phyloP scores from a whole-genome alignment of 2,329 filamentous ascomycete species.

The Apiospora saccharicola region DNA sequence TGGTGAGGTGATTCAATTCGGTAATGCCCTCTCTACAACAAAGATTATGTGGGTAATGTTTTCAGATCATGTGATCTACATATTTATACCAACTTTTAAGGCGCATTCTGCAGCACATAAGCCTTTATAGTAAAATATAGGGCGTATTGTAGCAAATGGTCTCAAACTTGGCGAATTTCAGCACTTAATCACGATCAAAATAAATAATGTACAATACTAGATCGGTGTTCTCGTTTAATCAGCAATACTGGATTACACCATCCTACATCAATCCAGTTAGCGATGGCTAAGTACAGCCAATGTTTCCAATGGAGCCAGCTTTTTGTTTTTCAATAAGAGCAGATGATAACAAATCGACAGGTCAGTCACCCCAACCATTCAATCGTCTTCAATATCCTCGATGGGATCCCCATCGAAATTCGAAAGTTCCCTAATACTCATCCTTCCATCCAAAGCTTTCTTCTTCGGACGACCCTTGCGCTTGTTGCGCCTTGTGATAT shows the following conservation, averaged over 20 bases:
- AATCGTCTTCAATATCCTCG: constrained; percentile 25
- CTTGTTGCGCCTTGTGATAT: neutral
- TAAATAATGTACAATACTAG: neutral
- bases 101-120: neutral
- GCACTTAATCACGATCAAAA: neutral
- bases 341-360: neutral
- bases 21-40: neutral
- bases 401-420: constrained; percentile 30
- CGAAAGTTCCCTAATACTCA: constrained; percentile 28
- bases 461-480: constrained; percentile 23
- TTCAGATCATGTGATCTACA: neutral
- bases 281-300: neutral
- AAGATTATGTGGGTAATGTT: neutral
- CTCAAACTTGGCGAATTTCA: neutral
- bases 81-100: neutral
- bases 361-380: neutral
- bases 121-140: neutral
- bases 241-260: neutral
- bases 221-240: neutral
- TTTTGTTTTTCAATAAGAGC: neutral
- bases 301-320: constrained; percentile 12
- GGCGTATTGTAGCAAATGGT: neutral
- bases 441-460: constrained; percentile 21
- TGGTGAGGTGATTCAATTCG: neutral
- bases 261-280: neutral